These are phyloP conservation scores for Asparagopsis taxiformis DNA, from an alignment of 31 red algal species.

Conservation along the genomic window DNA sequence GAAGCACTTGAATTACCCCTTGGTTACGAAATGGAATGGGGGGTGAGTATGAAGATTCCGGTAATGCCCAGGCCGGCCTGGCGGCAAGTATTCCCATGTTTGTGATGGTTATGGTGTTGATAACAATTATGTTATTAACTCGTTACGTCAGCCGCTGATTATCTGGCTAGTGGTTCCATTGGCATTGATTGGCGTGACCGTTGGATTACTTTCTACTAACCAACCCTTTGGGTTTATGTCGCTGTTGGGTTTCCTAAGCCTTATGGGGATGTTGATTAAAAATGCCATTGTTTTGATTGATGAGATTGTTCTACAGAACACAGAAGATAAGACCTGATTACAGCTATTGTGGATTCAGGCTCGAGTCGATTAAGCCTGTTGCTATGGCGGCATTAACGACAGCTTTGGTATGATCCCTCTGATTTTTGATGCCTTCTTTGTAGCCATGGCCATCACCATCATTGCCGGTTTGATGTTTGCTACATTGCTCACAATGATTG, in stretches of 20 bases:
- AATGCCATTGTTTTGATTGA: slow-evolving; percentile 20
- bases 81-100: neutral
- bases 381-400: too few relatives aligned
- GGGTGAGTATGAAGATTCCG: slow-evolving; percentile 2
- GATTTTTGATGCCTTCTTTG: too few relatives aligned
- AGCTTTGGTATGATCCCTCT: too few relatives aligned
- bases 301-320: too few relatives aligned
- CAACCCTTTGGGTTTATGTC: slow-evolving; percentile 7
- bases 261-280: slow-evolving; percentile 16
- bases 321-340: too few relatives aligned
- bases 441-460: too few relatives aligned
- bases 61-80: neutral
- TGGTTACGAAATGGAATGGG: too few relatives aligned
- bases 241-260: slow-evolving; percentile 6
- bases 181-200: slow-evolving; percentile 1
- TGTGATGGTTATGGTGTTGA: neutral
- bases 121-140: neutral
- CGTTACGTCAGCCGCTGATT: neutral
- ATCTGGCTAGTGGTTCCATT: neutral
- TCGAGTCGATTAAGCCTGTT: too few relatives aligned
- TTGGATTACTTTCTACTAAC: neutral
- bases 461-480: too few relatives aligned
- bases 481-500: too few relatives aligned
- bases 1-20: too few relatives aligned
- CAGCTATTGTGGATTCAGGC: too few relatives aligned